Conservation (phyloP, 1,284 basidiomycete genomes). For the Papiliotrema nemorosa region DNA sequence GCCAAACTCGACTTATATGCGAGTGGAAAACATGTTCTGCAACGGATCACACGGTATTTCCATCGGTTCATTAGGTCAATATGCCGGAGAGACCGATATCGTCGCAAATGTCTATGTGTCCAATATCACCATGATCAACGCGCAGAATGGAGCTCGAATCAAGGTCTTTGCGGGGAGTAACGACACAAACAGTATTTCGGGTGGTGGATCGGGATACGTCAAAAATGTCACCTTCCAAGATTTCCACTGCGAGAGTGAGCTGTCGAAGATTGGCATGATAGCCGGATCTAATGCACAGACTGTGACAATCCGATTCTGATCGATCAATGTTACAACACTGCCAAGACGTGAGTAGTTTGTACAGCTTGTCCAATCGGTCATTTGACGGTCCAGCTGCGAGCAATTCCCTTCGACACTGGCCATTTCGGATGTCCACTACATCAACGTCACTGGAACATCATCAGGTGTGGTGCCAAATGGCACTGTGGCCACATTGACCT, state of each 20-base stretch:
- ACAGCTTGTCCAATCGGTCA: no score
- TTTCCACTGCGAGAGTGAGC: conserved; percentile 21
- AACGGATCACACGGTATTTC: conserved; percentile 58
- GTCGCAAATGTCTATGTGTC: conserved; percentile 61
- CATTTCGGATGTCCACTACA: conserved; percentile 52
- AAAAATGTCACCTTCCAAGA: conserved; percentile 47
- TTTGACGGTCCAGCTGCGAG: conserved; percentile 9
- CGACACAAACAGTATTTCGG: conserved; percentile 42
- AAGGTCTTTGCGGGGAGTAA: conserved; percentile 60
- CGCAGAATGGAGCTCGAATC: conserved; percentile 64
- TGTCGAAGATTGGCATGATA: not conserved
- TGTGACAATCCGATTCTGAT: conserved; percentile 60
- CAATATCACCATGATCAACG: conserved; percentile 60
- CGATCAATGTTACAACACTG: conserved; percentile 57
- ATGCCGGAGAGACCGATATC: conserved; percentile 58
- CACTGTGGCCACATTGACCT: conserved; percentile 58
- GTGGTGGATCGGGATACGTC: conserved; percentile 61
- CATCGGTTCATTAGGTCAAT: conserved; percentile 61
- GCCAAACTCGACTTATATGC: conserved; percentile 61
- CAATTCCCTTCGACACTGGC: conserved; percentile 33
- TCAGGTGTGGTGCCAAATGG: conserved; percentile 51
- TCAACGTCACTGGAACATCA: conserved; percentile 58
- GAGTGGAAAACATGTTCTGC: conserved; percentile 60
- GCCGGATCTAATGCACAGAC: conserved; percentile 27
- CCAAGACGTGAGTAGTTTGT: conserved; percentile 11